Evolutionary conservation across 1,139 yeast species (phyloP).

Genomic region (Candida dubliniensis): DNA sequence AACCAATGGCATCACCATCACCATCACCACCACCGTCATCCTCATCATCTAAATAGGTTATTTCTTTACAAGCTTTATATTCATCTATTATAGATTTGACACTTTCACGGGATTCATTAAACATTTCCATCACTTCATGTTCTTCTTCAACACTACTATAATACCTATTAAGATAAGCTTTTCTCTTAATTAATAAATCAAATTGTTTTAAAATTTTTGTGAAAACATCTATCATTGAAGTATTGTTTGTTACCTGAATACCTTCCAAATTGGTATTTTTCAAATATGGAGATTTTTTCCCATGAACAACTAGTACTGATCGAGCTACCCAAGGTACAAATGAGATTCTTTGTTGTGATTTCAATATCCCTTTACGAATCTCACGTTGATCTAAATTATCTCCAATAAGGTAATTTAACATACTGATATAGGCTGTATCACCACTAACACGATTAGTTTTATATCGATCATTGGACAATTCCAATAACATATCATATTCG

Average conservation of each 20-base stretch:
- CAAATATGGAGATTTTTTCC: constrained; percentile 68
- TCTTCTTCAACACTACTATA: constrained; percentile 48
- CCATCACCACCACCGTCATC: constrained; percentile 7
- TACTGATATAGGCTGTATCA: constrained; percentile 55
- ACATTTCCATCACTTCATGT: constrained; percentile 63
- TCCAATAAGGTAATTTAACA: constrained; percentile 78
- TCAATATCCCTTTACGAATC: constrained; percentile 73
- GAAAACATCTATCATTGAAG: constrained; percentile 67
- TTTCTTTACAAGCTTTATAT: constrained; percentile 60
- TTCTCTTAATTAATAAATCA: constrained; percentile 74
- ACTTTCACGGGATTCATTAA: constrained; percentile 74
- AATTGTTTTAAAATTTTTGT: constrained; percentile 71
- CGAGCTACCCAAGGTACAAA: constrained; percentile 91
- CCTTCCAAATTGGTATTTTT: constrained; percentile 53
- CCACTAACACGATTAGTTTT: constrained; percentile 61
- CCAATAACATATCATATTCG: constrained; percentile 83
- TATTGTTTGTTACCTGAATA: constrained; percentile 74
- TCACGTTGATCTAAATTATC: constrained; percentile 63
- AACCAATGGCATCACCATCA: not conserved
- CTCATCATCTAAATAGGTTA: constrained; percentile 54
- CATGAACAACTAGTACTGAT: constrained; percentile 74
- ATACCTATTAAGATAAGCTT: constrained; percentile 85
- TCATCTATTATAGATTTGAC: constrained; percentile 71
- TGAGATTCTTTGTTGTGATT: constrained; percentile 73
- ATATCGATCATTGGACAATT: constrained; percentile 75